Base-by-base conservation (phyloP, 2,329 filamentous ascomycete species). In the Sporothrix euskadiensis region DNA sequence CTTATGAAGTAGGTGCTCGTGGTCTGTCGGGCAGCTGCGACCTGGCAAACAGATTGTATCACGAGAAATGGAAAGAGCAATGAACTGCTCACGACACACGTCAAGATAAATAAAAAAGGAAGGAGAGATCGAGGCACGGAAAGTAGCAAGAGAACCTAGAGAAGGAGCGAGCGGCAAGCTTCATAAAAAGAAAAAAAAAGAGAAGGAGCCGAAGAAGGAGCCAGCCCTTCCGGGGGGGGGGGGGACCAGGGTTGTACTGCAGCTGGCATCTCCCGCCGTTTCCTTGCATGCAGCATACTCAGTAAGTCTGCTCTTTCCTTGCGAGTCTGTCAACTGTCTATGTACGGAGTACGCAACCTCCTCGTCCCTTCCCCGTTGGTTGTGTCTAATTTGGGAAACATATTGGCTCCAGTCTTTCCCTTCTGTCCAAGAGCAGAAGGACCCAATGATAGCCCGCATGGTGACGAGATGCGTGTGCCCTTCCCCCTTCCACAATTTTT, bases 331-430 rank as follows among this genome's bases (percentile, higher is more conserved):
- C 56, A 59, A 35, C 14, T 16, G 26, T 59, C 54, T 56, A 26
- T 26, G 26, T 26, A 26, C 26, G 26, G 26, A 26, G 26, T 26
- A 26, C 26, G 26, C 26, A 26, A 26, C 26, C 26, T 26, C n/a
- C 32, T 32, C 39, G 69, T 49, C 14, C 19, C 57, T 71, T 52
- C 19, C 56, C 44, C 44, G 44, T 49, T 71, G 68, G 68, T 19
- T 66, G 59, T 54, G 22, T 72, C 71, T 72, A 72, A 72, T 72
- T 66, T 72, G 47, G 59, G 71, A 71, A 57, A 56, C 70, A 65
- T n/a, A 71, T 39, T 65, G 71, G 44, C 71, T 35, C 30, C 41
- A 44, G 41, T 68, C 63, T 66, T 66, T 66, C 35, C 63, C 16
- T 7, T 10, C 22, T 4, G 22, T 57, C 59, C 41, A 44, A 44